These are phyloP conservation scores for Akanthomyces muscarius DNA, from an alignment of 2,329 filamentous ascomycete species.

Conservation along the genomic window DNA sequence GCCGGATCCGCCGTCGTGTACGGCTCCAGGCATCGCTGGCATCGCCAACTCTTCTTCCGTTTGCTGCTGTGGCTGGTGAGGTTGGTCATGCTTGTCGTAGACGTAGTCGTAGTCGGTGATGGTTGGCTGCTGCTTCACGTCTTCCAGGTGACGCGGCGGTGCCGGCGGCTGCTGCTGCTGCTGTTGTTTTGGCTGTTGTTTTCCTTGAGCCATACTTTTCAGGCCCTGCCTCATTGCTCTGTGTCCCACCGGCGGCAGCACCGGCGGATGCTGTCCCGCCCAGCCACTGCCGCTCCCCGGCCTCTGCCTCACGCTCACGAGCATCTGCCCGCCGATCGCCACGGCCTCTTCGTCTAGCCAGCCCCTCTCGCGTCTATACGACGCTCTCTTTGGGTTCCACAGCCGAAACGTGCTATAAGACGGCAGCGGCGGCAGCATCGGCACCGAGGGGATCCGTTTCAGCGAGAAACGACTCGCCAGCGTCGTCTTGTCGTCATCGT, in stretches of 20 bases:
- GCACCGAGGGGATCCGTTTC: conserved; percentile 22
- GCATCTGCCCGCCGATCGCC: conserved; percentile 29
- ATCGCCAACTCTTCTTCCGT: conserved; percentile 9
- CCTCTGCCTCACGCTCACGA: conserved; percentile 16
- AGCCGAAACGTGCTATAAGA: conserved; percentile 30
- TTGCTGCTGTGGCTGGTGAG: background rate
- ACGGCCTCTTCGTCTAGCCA: conserved; percentile 51
- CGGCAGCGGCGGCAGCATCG: conserved; percentile 32
- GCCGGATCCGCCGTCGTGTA: background rate
- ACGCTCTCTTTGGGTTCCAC: conserved; percentile 25
- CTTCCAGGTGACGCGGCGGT: conserved; percentile 4
- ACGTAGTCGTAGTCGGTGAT: background rate
- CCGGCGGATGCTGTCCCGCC: conserved; percentile 26
- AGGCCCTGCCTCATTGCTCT: background rate
- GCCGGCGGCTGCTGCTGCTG: conserved; percentile 16
- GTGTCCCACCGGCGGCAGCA: conserved; percentile 6
- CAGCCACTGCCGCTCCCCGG: conserved; percentile 27
- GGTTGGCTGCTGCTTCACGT: background rate
- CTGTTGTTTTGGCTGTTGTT: conserved; percentile 9
- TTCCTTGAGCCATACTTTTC: background rate
- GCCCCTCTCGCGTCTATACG: conserved; percentile 28
- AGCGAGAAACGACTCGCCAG: conserved; percentile 29
- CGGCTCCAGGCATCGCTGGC: background rate
- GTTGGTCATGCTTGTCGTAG: background rate
- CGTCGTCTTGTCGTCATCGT: background rate